Base-by-base conservation (phyloP, 805 yeast genomes). In the Clavispora phyllophila region DNA sequence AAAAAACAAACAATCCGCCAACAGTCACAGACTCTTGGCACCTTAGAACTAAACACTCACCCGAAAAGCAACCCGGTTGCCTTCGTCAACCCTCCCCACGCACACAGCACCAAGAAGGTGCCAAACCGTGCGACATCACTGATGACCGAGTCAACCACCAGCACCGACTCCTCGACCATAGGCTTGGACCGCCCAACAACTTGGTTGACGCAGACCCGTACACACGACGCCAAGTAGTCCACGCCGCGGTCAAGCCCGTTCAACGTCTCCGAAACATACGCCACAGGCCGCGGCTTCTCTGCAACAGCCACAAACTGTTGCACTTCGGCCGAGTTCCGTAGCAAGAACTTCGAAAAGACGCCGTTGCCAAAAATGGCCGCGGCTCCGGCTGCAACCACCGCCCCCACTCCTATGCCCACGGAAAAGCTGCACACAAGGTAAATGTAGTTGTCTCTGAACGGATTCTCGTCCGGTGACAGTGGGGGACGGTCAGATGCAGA, bases 371-470 rank as follows among this genome's bases (percentile, higher is more conserved):
- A 9, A 8, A 3, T n/a, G 5, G 33, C 24, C 1, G 26, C 24
- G 10, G 39, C 39, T 2, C 39, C 39, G 20, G 24, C 26, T 4
- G 39, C 40, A 19, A 26, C 19, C 2, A 51, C 25, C 9, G 47
- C 43, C 2, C 74, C 73, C 15, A 69, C 50, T 1, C 72, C 69
- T 27, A 68, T 51, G 1, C 73, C 73, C 18, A 67, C 23, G 1
- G 68, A 50, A 44, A 68, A 66, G 42, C 69, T 56, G 38, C 63
- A 65, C 5, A 66, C 19, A 9, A 65, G 22, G 57, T 63, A 61
- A 18, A 33, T 8, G 19, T 35, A 31, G 3, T 22, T 26, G n/a
- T 36, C 40, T 8, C 17, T 27, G 20, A 9, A 9, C 17, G 17
- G 33, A 12, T 12, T 12, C 8, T 19, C 34, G 2, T 36, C 36